Base-by-base conservation (phyloP, 2,329 filamentous ascomycete genomes). In the Fusarium xylarioides region DNA sequence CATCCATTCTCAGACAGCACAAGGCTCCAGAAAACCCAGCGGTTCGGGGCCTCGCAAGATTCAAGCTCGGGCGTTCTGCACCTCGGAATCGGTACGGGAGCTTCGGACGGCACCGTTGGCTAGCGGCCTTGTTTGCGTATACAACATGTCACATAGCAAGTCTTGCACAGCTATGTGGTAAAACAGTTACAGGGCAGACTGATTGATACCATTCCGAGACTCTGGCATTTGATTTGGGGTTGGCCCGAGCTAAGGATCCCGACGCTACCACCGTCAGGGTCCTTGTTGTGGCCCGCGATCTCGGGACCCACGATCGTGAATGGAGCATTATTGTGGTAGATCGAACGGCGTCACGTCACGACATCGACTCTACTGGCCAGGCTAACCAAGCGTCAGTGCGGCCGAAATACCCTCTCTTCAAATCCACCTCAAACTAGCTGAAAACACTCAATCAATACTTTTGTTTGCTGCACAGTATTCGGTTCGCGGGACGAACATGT, bases 181-280 rank as follows among this genome's bases (percentile, higher is more conserved):
- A 43, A 23, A 26, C 19, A 28, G 32, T 50, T 50, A 43, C n/a
- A 44, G 37, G 19, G 32, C 37, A 54, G 63, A 30, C 55, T 28
- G 38, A 16, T 37, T 28, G 21, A 28, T 26, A 50, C 42, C 16
- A 63, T 42, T 32, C 47, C 43, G 38, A 49, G 34, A 37, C 28
- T 46, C 55, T 30, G 55, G 38, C 26, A 49, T 50, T 67, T 30
- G 38, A 37, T 30, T 61, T 53, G 40, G 44, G 44, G 53, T 30
- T 58, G 66, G 57, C 47, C 53, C 43, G 46, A 56, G 43, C 55
- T 74, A 74, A 52, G 63, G 58, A 56, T 66, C 70, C 65, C 66
- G 71, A 66, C 75, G 71, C 75, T 77, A 76, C 59, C 35, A 74
- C 65, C 44, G 61, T 67, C 74, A 77, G 68, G 76, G 74, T 74